These are phyloP conservation scores for Durotheca rogersii DNA, from an alignment of 495 filamentous ascomycete species.

Conservation along the genomic window DNA sequence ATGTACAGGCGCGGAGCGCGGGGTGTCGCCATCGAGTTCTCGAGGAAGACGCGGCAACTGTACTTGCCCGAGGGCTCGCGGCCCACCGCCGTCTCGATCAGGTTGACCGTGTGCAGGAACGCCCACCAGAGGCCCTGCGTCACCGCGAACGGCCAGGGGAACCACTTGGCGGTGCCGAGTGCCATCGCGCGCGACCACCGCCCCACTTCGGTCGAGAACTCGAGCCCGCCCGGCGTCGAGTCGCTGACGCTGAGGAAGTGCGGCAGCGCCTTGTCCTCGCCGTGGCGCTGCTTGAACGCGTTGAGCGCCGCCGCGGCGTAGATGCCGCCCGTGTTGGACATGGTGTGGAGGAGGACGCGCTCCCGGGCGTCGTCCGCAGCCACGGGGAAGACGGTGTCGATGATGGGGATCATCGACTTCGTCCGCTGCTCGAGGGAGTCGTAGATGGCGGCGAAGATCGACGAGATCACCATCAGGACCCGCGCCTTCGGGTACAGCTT, in stretches of 20 bases:
- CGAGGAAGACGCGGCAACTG: constrained; percentile 39
- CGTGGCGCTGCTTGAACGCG: constrained; percentile 42
- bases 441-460: constrained; percentile 48
- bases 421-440: constrained; percentile 45
- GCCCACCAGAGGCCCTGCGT: constrained; percentile 45
- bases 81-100: constrained; percentile 36
- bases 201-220: constrained; percentile 49
- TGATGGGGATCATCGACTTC: constrained; percentile 49
- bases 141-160: constrained; percentile 48
- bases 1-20: constrained; percentile 47
- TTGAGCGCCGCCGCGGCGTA: constrained; percentile 43
- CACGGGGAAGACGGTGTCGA: constrained; percentile 50
- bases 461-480: constrained; percentile 51
- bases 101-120: constrained; percentile 35
- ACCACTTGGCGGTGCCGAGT: constrained; percentile 42
- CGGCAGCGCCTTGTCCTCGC: constrained; percentile 42
- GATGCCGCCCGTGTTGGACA: constrained; percentile 28
- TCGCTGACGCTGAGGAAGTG: constrained; percentile 51
- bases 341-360: constrained; percentile 42
- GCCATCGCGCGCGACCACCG: constrained; percentile 57
- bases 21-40: constrained; percentile 32
- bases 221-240: constrained; percentile 53
- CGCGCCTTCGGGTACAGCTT: constrained; percentile 49
- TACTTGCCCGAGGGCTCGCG: constrained; percentile 39
- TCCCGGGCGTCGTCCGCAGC: constrained; percentile 23